phyloP scores from a whole-genome alignment of 768 basidiomycete genomes.

The Mycena alexandri region DNA sequence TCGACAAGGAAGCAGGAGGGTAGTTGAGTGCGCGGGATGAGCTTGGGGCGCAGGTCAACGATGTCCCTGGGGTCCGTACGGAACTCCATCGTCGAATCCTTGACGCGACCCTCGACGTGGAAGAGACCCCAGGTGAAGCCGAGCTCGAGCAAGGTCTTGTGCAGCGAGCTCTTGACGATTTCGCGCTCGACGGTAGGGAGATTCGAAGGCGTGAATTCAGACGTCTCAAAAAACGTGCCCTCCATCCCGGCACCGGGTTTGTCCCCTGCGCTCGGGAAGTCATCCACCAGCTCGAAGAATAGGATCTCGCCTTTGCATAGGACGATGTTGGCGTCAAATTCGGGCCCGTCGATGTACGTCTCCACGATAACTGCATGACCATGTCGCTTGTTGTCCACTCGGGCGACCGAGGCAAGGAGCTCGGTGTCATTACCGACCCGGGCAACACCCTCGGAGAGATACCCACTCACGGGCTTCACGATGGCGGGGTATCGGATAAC shows the following conservation, averaged over 20 bases:
- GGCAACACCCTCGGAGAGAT: slow-evolving; percentile 33
- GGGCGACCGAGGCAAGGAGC: slow-evolving; percentile 23
- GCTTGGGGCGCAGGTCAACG: slow-evolving; percentile 21
- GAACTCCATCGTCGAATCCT: slow-evolving; percentile 31
- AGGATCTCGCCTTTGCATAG: slow-evolving; percentile 27
- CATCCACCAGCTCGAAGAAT: slow-evolving; percentile 29
- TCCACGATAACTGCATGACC: slow-evolving; percentile 28
- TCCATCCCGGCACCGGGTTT: slow-evolving; percentile 5
- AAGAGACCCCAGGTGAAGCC: slow-evolving; percentile 34
- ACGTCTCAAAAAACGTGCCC: slow-evolving; percentile 32
- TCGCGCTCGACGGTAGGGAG: slow-evolving; percentile 22
- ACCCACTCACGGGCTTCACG: slow-evolving; percentile 30
- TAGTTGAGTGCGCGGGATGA: neutral
- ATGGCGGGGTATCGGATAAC: slow-evolving; percentile 24
- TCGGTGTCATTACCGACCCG: slow-evolving; percentile 22
- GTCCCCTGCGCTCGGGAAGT: slow-evolving; percentile 31
- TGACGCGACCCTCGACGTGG: slow-evolving; percentile 32
- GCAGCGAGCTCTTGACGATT: slow-evolving; percentile 14
- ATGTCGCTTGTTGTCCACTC: slow-evolving; percentile 28
- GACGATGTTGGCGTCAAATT: slow-evolving; percentile 31
- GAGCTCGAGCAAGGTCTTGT: slow-evolving; percentile 16
- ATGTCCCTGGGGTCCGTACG: slow-evolving; percentile 21
- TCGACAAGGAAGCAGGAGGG: slow-evolving; percentile 33
- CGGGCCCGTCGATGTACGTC: slow-evolving; percentile 31
- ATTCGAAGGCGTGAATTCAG: slow-evolving; percentile 30